phyloP scores from a whole-genome alignment of 1,284 basidiomycete genomes.

The Trichosporon faecale region DNA sequence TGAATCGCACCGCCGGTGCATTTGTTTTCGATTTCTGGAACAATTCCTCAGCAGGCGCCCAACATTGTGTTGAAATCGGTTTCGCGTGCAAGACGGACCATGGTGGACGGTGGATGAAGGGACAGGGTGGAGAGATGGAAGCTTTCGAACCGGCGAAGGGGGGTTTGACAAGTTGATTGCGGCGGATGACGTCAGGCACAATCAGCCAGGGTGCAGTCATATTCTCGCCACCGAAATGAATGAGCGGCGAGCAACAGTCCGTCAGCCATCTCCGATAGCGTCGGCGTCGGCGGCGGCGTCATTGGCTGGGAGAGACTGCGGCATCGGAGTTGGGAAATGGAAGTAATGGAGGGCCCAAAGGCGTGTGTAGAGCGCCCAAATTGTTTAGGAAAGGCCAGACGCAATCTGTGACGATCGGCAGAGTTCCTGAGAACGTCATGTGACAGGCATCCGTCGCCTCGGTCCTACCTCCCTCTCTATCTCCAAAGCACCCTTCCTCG shows the following conservation, averaged over 20 bases:
- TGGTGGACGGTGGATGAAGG: no score
- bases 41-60: no score
- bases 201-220: background rate
- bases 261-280: background rate
- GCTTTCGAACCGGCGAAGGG: no score
- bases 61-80: no score
- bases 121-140: no score
- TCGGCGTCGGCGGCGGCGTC: background rate
- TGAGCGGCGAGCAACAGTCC: background rate
- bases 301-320: no score
- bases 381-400: background rate
- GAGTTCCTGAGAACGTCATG: slow-evolving; percentile 3
- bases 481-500: background rate
- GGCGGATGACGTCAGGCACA: background rate
- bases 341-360: background rate
- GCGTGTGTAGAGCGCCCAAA: background rate
- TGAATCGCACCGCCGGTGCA: no score
- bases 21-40: no score
- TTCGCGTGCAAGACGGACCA: no score
- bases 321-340: background rate
- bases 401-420: background rate
- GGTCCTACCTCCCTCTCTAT: background rate
- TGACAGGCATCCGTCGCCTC: background rate
- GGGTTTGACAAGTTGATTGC: no score
- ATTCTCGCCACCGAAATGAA: background rate